Evolutionary conservation across 805 yeast species (phyloP).

Genomic region (Candida sanyiensis): DNA sequence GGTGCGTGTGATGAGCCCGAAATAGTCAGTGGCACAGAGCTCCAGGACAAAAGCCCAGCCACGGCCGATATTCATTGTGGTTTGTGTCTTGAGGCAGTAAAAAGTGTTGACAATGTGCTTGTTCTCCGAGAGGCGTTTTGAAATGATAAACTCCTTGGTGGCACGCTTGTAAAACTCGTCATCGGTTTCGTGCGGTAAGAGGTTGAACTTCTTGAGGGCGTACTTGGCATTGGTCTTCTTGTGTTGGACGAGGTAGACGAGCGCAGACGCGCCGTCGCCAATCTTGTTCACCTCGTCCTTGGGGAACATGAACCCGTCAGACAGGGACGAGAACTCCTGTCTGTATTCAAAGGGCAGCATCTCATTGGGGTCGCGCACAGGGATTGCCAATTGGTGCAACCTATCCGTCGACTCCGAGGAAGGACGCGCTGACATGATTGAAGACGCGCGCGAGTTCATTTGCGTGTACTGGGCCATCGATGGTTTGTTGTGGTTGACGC

Average conservation of each 20-base stretch:
- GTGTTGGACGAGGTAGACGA: conserved; percentile 46
- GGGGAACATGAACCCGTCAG: conserved; percentile 48
- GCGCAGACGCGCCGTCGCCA: conserved; percentile 72
- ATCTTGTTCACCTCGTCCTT: conserved; percentile 37
- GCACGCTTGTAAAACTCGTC: conserved; percentile 62
- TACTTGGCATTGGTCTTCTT: conserved; percentile 37
- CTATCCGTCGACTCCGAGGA: conserved; percentile 32
- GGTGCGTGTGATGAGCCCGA: conserved; percentile 45
- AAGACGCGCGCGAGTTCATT: no score
- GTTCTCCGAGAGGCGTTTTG: conserved; percentile 47
- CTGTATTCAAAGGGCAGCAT: conserved; percentile 49
- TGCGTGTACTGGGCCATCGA: no score
- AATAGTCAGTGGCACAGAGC: conserved; percentile 56
- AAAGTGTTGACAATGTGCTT: conserved; percentile 56
- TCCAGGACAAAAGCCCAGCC: conserved; percentile 79
- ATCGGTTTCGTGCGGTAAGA: conserved; percentile 57
- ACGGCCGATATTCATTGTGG: conserved; percentile 46
- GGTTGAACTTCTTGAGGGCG: conserved; percentile 61
- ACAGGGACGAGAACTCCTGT: conserved; percentile 42
- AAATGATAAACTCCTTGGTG: conserved; percentile 55
- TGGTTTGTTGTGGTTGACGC: conserved; percentile 6
- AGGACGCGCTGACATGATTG: conserved; percentile 2
- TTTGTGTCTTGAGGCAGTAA: conserved; percentile 51
- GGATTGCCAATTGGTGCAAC: conserved; percentile 48
- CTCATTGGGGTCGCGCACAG: conserved; percentile 63